These are phyloP conservation scores for Akanthomyces lecanii DNA, from an alignment of 2,329 filamentous ascomycete genomes.

Conservation along the genomic window DNA sequence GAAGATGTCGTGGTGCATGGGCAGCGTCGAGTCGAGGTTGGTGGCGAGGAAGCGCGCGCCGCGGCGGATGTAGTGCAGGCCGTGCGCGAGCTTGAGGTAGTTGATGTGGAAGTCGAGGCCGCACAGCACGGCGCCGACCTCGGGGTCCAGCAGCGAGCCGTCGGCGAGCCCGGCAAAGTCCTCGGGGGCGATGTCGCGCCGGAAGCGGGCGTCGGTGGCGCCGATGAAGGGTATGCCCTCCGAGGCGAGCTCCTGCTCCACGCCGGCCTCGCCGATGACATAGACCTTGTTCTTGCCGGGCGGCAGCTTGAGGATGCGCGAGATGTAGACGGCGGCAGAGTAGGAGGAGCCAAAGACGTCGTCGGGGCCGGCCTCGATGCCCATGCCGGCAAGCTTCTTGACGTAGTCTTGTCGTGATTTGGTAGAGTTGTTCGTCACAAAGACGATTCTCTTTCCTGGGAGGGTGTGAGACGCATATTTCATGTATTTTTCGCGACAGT, in stretches of 20 bases:
- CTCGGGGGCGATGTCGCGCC: slow-evolving; percentile 72
- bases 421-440: slow-evolving; percentile 98
- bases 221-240: slow-evolving; percentile 79
- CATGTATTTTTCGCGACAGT: not conserved
- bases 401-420: slow-evolving; percentile 91
- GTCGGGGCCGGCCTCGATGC: slow-evolving; percentile 74
- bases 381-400: slow-evolving; percentile 79
- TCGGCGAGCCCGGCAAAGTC: slow-evolving; percentile 79
- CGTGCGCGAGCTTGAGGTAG: slow-evolving; percentile 85
- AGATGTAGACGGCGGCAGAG: slow-evolving; percentile 92
- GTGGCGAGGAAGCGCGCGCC: slow-evolving; percentile 89
- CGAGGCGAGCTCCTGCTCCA: slow-evolving; percentile 79
- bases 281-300: slow-evolving; percentile 86
- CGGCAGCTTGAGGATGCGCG: slow-evolving; percentile 78
- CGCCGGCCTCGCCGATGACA: slow-evolving; percentile 84
- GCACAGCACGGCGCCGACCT: slow-evolving; percentile 83
- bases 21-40: slow-evolving; percentile 87
- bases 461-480: not conserved
- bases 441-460: slow-evolving; percentile 83
- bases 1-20: slow-evolving; percentile 76
- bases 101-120: slow-evolving; percentile 94
- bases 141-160: slow-evolving; percentile 71
- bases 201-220: slow-evolving; percentile 74
- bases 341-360: slow-evolving; percentile 97
- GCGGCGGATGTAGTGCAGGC: slow-evolving; percentile 77